These are phyloP conservation scores for Meredithiella fracta DNA, from an alignment of 2,329 filamentous ascomycete species.

Conservation along the genomic window DNA sequence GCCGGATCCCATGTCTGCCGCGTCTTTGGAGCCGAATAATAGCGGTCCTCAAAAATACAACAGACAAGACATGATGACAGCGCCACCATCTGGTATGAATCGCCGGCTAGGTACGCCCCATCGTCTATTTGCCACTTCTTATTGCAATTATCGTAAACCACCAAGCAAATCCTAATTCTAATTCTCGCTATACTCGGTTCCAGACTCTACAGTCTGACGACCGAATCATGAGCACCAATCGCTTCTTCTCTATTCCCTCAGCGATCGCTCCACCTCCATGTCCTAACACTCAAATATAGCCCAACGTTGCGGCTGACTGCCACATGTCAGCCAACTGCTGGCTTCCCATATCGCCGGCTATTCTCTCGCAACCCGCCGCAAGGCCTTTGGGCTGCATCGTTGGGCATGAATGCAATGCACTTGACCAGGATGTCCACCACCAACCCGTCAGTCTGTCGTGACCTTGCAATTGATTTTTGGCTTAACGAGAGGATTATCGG, in stretches of 20 bases:
- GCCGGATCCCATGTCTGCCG: neutral
- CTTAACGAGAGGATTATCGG: no score
- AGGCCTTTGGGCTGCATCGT: neutral
- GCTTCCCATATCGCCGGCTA: neutral
- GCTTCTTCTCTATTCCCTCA: no score
- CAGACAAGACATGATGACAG: neutral
- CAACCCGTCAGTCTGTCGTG: neutral
- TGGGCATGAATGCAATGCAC: neutral
- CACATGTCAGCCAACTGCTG: neutral
- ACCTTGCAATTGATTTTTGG: neutral
- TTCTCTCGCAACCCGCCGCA: neutral
- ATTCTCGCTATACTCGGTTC: no score
- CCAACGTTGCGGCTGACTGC: neutral
- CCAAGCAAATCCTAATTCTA: no score
- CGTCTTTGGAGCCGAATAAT: neutral
- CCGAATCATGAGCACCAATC: no score
- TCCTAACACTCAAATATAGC: no score
- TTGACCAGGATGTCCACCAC: neutral
- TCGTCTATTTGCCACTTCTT: neutral
- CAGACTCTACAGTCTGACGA: no score
- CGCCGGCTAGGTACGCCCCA: neutral
- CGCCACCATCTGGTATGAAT: conserved; percentile 1
- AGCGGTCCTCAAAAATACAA: neutral
- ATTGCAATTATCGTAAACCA: neutral
- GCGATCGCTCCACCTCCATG: no score